phyloP scores from a whole-genome alignment of 2,329 filamentous ascomycete species.

The Cladosporium cucumerinum region DNA sequence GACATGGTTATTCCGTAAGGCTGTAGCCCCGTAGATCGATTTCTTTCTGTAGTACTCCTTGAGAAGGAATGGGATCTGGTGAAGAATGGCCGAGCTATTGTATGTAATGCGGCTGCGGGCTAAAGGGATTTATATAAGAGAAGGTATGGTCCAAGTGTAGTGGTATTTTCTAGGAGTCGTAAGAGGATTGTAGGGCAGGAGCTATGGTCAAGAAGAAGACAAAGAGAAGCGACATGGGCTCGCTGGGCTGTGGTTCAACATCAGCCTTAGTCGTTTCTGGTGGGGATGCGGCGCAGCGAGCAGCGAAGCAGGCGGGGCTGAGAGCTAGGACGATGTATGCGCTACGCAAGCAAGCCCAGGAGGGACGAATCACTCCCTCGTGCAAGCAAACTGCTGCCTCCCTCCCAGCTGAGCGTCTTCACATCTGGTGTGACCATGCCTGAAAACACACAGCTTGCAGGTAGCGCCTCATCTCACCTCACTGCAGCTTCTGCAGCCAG shows the following conservation, averaged over 20 bases:
- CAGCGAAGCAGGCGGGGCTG: neutral
- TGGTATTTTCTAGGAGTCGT: neutral
- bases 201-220: neutral
- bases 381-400: neutral
- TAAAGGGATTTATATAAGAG: neutral
- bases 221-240: neutral
- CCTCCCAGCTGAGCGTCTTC: neutral
- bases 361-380: neutral
- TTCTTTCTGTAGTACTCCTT: neutral
- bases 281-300: neutral
- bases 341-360: neutral
- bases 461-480: neutral
- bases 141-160: neutral
- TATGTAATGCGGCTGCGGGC: neutral
- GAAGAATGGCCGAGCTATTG: neutral
- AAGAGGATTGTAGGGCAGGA: neutral
- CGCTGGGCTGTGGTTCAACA: slow-evolving; percentile 1
- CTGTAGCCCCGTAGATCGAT: neutral
- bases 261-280: slow-evolving; percentile 3
- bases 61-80: neutral
- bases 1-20: slow-evolving; percentile 4
- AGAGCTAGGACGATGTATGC: neutral
- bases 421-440: neutral
- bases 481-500: neutral
- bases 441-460: neutral